Evolutionary conservation across 2,329 filamentous ascomycete genomes (phyloP).

Genomic region (Metarhizium robertsii): DNA sequence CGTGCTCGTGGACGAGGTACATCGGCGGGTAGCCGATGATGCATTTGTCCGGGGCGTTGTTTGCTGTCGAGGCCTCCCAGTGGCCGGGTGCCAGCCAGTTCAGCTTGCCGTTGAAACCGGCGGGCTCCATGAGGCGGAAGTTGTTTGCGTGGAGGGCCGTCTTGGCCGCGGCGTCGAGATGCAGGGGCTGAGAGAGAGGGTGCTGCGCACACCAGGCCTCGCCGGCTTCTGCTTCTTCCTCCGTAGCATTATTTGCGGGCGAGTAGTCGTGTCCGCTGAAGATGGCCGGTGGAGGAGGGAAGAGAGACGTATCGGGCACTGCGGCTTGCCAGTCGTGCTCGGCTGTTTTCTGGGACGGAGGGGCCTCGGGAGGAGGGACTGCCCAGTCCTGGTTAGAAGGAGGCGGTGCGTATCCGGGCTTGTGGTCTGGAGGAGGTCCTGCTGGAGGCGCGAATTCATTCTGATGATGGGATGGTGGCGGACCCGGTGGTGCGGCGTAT

Average conservation of each 20-base stretch:
- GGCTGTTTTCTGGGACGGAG: slow-evolving; percentile 16
- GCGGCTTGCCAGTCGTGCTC: slow-evolving; percentile 62
- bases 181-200: slow-evolving; percentile 46
- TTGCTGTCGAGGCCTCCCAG: slow-evolving; percentile 37
- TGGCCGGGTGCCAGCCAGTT: slow-evolving; percentile 35
- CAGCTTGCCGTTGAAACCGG: slow-evolving; percentile 37
- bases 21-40: slow-evolving; percentile 61
- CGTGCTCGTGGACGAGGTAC: slow-evolving; percentile 52
- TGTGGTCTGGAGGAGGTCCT: slow-evolving; percentile 24
- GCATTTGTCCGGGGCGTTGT: slow-evolving; percentile 47
- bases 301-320: slow-evolving; percentile 62
- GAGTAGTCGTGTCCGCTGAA: slow-evolving; percentile 55
- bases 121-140: slow-evolving; percentile 44
- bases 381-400: slow-evolving; percentile 17
- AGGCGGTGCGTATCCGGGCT: slow-evolving; percentile 18
- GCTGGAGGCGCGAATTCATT: too few species aligned
- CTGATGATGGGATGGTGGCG: too few species aligned
- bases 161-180: slow-evolving; percentile 35
- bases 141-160: slow-evolving; percentile 41
- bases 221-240: slow-evolving; percentile 53
- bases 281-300: slow-evolving; percentile 64
- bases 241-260: slow-evolving; percentile 59
- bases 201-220: slow-evolving; percentile 55
- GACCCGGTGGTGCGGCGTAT: slow-evolving; percentile 18
- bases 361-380: slow-evolving; percentile 27